Percentiles rank a stretch among this genome's conserved stretches.
Conservation (phyloP, 345 rosid genomes). For the Linum trigynum region DNA sequence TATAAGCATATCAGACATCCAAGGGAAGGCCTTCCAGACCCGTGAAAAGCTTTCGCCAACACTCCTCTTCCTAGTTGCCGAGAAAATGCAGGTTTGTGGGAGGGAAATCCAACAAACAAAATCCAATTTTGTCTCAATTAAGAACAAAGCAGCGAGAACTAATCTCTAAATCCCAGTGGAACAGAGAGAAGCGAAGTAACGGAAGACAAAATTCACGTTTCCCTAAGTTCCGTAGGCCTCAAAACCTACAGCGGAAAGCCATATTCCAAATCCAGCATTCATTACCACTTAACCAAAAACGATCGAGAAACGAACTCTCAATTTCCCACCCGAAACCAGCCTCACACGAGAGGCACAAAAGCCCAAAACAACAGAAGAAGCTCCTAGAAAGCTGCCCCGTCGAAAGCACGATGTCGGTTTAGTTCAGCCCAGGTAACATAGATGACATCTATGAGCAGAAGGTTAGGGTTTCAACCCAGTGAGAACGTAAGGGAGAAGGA, state of each 20-base stretch:
- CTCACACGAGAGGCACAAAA: background rate
- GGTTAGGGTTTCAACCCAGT: constrained; percentile 35
- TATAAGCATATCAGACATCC: too few relatives aligned
- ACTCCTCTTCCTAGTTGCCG: background rate
- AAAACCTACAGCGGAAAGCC: constrained; percentile 7
- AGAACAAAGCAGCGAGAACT: background rate
- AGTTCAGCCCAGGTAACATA: background rate
- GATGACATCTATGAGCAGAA: constrained; percentile 1
- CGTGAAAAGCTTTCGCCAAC: too few relatives aligned
- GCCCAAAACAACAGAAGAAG: constrained; percentile 9
- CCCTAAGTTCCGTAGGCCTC: constrained; percentile 2
- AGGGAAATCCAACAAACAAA: background rate
- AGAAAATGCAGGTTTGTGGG: background rate
- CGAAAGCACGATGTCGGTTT: constrained; percentile 15
- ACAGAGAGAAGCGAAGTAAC: background rate
- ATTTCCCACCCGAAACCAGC: background rate
- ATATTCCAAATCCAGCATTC: constrained; percentile 16
- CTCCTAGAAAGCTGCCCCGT: constrained; percentile 16
- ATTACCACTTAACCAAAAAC: background rate
- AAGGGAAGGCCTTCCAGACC: too few relatives aligned
- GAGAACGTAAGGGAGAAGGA: constrained; percentile 6
- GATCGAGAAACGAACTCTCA: background rate
- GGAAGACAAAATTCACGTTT: background rate
- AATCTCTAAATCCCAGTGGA: background rate
- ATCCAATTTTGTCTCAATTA: background rate